Base-by-base conservation (phyloP, 2,329 filamentous ascomycete species). In the Alternaria conjuncta region DNA sequence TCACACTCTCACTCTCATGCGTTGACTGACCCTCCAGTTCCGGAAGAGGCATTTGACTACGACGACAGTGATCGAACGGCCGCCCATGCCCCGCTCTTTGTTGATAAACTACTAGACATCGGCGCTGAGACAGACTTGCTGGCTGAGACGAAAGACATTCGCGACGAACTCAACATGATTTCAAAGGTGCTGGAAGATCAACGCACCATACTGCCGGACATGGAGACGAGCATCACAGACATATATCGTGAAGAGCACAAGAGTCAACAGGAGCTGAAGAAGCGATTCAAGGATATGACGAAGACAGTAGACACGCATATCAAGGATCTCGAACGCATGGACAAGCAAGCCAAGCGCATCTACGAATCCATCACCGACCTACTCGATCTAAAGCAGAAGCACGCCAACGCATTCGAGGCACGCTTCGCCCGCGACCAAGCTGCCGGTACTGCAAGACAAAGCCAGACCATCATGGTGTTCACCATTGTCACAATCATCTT, bases 381-480 rank as follows among this genome's bases (percentile, higher is more conserved):
- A 6, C 84, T 91, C 0, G 89, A 91, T 66, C 82, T 90, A 1
- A 91, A 91, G 71, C 89, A 91, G 70, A 90, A 90, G 75, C 88
- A 91, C 61, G 88, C 88, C 66, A 91, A 90, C 76, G 88, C 87
- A 0, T 86, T 90, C 50, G 89, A 91, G 72, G 89, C 88, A 2
- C 85, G 88, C 3, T 90, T 86, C 56, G 84, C 86, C 0, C 81
- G 86, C 18, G 86, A 90, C 54, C 88, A 90, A 74, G 88, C 89
- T 0, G 84, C 86, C 3, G 86, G 86, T 1, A 89, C 88, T 0
- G 86, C 87, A 1, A 82, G 85, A 8, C 83, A 90, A 78, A 84
- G 63, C 13, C 85, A 85, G 60, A 87, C 85, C 0, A 84, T 88
- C 64, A 85, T 88, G 83, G 84, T 88, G 8, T 88, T 88, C 70